Base-by-base conservation (phyloP, 768 basidiomycete species). In the Rickenella mellea region DNA sequence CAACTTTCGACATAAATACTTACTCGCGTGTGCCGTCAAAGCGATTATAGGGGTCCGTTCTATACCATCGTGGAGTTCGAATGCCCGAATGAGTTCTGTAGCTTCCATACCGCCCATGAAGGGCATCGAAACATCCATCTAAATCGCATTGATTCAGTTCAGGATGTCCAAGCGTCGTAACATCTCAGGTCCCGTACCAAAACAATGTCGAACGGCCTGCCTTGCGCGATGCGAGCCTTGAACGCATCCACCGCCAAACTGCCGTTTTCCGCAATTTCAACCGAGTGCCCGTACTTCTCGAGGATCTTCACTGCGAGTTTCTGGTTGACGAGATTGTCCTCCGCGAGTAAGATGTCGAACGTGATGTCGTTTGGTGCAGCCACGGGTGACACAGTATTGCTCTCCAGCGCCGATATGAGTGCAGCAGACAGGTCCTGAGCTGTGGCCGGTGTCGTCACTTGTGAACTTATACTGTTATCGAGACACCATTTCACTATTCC, bases 41-140 rank as follows among this genome's bases (percentile, higher is more conserved):
- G 96, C 96, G 53, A 98, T 90, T 51, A 99, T 98, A 1, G 96
- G 94, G 5, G 80, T 89, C 2, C 80, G 73, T 12, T 76, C 56
- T 24, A 90, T 66, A 6, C 77, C 71, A 48, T 78, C 78, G 48
- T 80, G 72, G 57, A 72, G 65, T 65, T 98, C 94, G 55, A 80
- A 89, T 27, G 77, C 73, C 40, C 94, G 78, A 47, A 97, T 96
- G 44, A 89, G 69, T 49, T 91, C 83, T 0, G 96, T 99, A 1
- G 94, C 90, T 62, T 99, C 93, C 81, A 94, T 90, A 49, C 94
- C 93, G 39, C 93, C 92, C 90, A 98, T 97, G 63, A 93, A 83
- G 5, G 92, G 90, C 90, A 94, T 93, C 9, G 92, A 96, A 11
- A 96, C 84, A 54, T 97, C 93, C 94, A 97, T 97, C 87, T 94